Percentiles rank a stretch among this genome's conserved stretches.
phyloP scores from a whole-genome alignment of 2,329 filamentous ascomycete genomes.

The Plectosphaerella plurivora region DNA sequence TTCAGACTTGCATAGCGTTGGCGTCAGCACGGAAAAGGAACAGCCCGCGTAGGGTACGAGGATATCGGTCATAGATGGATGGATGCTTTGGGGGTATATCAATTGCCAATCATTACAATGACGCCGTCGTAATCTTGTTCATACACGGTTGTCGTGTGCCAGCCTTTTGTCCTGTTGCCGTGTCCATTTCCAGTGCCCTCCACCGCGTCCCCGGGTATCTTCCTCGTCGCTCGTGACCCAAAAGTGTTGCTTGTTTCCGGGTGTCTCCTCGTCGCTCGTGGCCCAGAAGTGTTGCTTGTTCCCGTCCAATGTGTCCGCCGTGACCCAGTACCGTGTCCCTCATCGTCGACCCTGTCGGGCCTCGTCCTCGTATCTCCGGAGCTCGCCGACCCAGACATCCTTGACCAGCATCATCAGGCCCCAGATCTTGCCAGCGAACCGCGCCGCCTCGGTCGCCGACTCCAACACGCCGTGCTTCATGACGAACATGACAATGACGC shows the following conservation, averaged over 20 bases:
- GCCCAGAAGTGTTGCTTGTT: background rate
- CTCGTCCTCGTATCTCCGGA: slow-evolving; percentile 51
- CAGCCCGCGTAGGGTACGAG: no score
- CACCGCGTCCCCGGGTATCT: background rate
- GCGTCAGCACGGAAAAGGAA: slow-evolving; percentile 20
- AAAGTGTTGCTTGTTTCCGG: background rate
- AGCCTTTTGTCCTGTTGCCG: no score
- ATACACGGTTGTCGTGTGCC: no score
- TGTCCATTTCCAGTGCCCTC: no score
- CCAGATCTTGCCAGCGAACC: slow-evolving; percentile 35
- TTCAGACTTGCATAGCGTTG: slow-evolving; percentile 34
- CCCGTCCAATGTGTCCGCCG: background rate
- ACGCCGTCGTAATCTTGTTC: no score
- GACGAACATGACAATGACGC: slow-evolving; percentile 48
- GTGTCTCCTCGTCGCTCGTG: background rate
- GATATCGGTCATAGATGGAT: no score
- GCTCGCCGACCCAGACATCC: slow-evolving; percentile 54
- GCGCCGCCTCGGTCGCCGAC: slow-evolving; percentile 54
- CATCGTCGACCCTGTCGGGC: slow-evolving; percentile 19
- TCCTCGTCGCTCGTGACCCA: background rate
- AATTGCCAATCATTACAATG: no score
- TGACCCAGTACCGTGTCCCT: background rate
- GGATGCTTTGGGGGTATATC: no score
- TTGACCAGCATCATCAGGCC: slow-evolving; percentile 44
- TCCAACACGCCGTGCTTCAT: slow-evolving; percentile 64